Evolutionary conservation across 208 protist species (phyloP).

Genomic region (Leishmania mexicana): DNA sequence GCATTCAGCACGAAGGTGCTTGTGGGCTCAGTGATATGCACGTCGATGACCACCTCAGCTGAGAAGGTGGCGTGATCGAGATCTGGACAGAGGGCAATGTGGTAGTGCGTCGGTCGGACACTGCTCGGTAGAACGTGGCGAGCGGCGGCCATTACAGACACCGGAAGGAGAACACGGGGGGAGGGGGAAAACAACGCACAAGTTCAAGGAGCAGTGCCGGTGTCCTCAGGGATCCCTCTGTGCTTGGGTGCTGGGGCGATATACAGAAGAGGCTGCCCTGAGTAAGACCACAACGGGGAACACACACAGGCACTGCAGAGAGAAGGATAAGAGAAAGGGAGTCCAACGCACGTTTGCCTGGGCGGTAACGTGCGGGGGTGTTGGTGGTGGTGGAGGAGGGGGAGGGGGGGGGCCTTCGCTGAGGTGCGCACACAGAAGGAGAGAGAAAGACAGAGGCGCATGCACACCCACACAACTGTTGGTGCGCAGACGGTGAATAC

Average conservation of each 20-base stretch:
- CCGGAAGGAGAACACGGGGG: background rate
- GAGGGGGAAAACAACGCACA: background rate
- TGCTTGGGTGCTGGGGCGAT: background rate
- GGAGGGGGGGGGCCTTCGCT: background rate
- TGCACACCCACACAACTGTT: background rate
- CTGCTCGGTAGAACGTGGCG: conserved; percentile 62
- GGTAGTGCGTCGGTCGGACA: conserved; percentile 63
- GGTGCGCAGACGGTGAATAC: background rate
- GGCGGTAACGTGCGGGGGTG: background rate
- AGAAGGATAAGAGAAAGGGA: background rate
- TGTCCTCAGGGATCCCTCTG: background rate
- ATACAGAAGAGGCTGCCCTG: background rate
- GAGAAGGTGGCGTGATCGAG: conserved; percentile 70
- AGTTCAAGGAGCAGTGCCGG: background rate
- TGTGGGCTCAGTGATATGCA: conserved; percentile 25
- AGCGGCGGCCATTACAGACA: conserved; percentile 11
- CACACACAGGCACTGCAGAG: background rate
- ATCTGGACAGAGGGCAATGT: conserved; percentile 57
- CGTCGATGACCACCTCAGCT: conserved; percentile 58
- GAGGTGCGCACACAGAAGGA: background rate
- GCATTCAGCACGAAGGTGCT: conserved; percentile 70
- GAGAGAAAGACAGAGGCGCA: background rate
- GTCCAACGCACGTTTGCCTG: background rate
- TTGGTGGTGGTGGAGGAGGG: too few species aligned
- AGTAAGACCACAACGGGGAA: background rate